Evolutionary conservation across 2,329 filamentous ascomycete genomes (phyloP).

Genomic region (Teratosphaeria pseudoeucalypti): DNA sequence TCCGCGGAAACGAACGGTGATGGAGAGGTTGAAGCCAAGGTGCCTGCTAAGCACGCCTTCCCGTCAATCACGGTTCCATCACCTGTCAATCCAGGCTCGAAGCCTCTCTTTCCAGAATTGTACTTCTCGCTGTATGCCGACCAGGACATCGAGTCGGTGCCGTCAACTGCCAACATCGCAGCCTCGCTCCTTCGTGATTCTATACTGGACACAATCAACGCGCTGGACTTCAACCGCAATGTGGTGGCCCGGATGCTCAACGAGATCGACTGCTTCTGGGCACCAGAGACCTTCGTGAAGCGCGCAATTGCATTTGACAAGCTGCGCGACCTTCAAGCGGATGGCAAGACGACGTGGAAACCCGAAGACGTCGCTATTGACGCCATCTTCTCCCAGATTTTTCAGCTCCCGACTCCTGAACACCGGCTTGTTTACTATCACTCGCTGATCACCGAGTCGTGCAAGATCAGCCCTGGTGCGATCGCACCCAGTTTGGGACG

Average conservation of each 20-base stretch:
- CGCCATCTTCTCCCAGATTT: constrained; percentile 89
- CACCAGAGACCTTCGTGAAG: constrained; percentile 81
- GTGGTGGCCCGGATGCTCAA: constrained; percentile 80
- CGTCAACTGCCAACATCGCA: constrained; percentile 62
- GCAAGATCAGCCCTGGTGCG: constrained; percentile 91
- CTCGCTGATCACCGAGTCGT: constrained; percentile 84
- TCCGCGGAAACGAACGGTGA: constrained; percentile 50
- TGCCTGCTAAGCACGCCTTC: constrained; percentile 56
- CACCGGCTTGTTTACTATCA: constrained; percentile 97
- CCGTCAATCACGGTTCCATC: constrained; percentile 67
- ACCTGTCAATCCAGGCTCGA: constrained; percentile 61
- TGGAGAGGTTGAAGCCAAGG: constrained; percentile 43
- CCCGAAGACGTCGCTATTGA: constrained; percentile 97
- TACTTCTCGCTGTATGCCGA: constrained; percentile 86
- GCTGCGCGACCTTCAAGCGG: constrained; percentile 51
- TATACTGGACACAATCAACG: constrained; percentile 85
- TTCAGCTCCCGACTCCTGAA: constrained; percentile 75
- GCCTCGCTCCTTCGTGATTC: constrained; percentile 76
- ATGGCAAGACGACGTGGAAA: constrained; percentile 78
- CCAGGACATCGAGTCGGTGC: constrained; percentile 78
- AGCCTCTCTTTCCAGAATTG: constrained; percentile 78
- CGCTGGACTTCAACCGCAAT: constrained; percentile 84
- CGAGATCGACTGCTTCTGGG: constrained; percentile 90
- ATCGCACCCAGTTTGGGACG: constrained; percentile 88
- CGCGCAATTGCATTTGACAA: constrained; percentile 88